Evolutionary conservation across 2,329 filamentous ascomycete species (phyloP).

Genomic region (Teratosphaeria nubilosa): DNA sequence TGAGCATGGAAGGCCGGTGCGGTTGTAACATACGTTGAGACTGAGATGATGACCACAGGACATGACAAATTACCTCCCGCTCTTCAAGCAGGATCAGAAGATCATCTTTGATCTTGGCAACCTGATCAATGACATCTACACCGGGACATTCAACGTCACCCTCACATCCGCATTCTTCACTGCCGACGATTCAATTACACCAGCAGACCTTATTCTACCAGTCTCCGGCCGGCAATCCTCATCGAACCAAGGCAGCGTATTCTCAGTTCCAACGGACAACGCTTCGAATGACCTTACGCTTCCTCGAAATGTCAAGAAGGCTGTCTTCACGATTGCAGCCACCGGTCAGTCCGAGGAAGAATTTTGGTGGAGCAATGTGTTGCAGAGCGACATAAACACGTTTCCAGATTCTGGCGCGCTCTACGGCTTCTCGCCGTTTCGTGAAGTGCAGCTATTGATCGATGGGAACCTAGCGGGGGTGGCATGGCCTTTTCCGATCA

Average conservation of each 20-base stretch:
- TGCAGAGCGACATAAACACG: constrained; percentile 48
- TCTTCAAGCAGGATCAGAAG: constrained; percentile 61
- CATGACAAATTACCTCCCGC: constrained; percentile 57
- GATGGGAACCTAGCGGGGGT: constrained; percentile 65
- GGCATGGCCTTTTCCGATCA: constrained; percentile 70
- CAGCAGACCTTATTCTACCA: constrained; percentile 58
- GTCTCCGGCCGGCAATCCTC: constrained; percentile 46
- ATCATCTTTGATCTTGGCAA: constrained; percentile 75
- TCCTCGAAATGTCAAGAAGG: constrained; percentile 56
- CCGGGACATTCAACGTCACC: constrained; percentile 62
- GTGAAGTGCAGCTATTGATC: constrained; percentile 67
- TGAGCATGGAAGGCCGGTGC: not conserved
- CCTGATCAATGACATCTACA: constrained; percentile 60
- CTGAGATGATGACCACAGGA: constrained; percentile 33
- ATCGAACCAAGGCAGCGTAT: constrained; percentile 51
- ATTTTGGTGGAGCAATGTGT: constrained; percentile 76
- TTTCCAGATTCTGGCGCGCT: constrained; percentile 47
- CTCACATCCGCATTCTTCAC: constrained; percentile 64
- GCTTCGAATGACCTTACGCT: constrained; percentile 52
- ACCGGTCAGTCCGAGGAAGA: constrained; percentile 69
- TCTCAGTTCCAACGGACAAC: constrained; percentile 53
- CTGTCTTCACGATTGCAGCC: constrained; percentile 65
- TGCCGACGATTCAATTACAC: constrained; percentile 31
- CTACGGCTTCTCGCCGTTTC: constrained; percentile 61
- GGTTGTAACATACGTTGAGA: not conserved